Evolutionary conservation across 371 early-diverging fungal species (phyloP), one percentile per base, ranked within the genome.

Genomic region (Capniomyces stellatus): DNA sequence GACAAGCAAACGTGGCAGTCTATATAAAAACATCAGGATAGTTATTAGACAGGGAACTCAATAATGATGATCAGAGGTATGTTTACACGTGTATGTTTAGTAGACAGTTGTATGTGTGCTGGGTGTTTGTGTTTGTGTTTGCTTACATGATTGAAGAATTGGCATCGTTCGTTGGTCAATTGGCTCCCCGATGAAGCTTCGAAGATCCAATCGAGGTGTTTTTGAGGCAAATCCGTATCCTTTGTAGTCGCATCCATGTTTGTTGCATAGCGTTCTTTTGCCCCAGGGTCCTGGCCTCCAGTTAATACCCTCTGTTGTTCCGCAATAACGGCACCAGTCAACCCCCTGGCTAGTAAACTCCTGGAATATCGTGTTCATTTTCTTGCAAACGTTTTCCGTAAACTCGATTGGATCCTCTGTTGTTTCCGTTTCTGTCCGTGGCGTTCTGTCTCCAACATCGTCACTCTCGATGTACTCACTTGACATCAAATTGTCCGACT

Each of bases 261-360:
- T 89, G 69, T 90, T 90, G 83, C 91, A 90, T 51, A 90, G 73
- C 1, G 91, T 89, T 46, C 88, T 81, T 69, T 89, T 87, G 29
- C 91, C 91, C 91, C 91, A 90, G 30, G 91, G 91, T 1, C 91
- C 91, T 23, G 89, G 91, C 42, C 89, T 76, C 87, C 89, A 91
- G 68, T 88, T 89, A 52, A 87, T 84, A 43, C 83, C 83, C 67
- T 89, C 85, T 2, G 91, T 91, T 1, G 87, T 88, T 43, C 91
- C 91, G 61, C 91, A 91, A 60, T 90, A 91, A 43, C 89, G 79
- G 66, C 91, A 91, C 91, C 91, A 91, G 64, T 88, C 68, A 44
- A 68, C 51, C 43, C 68, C 68, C 57, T 48, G 51, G 47, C 58
- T 54, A 52, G 69, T 60, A 23, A 68, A 60, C 29, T 64, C 58